Evolutionary conservation across 2,329 filamentous ascomycete species (phyloP), one percentile per base, ranked within the genome.

Genomic region (Apiospora marii): DNA sequence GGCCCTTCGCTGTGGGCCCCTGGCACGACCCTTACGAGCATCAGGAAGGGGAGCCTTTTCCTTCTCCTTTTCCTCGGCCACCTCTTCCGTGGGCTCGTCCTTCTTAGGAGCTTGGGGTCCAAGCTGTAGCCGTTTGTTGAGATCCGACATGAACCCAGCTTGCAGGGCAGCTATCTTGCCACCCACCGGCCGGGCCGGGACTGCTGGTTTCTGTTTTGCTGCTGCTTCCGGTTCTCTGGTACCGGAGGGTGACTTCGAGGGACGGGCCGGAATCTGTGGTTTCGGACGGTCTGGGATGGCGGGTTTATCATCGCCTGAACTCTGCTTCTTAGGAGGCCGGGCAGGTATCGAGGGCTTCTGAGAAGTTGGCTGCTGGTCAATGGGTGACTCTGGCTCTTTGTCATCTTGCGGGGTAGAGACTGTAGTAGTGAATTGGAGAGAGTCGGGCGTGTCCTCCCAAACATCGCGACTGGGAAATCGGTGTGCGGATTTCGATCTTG

Each of bases 371-470:
- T 41, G 58, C 58, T 64, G 58, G 3, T 84, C 75, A 77, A 79
- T 74, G 76, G 82, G 75, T 76, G 82, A 79, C 67, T 82, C 84
- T 68, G 84, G 82, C 37, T 80, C 81, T 41, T 80, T 81, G 34
- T 82, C 83, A 74, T 88, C 84, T 3, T 88, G 73, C 41, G 84
- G 89, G 34, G 81, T 86, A 58, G 82, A 86, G 69, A 97, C 91
- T 0, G 92, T 95, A 0, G 95, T 93, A 78, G 95, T 91, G 27
- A 97, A 88, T 75, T 93, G 88, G 72, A 93, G 89, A 78, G 94
- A 96, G 77, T 97, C 94, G 1, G 96, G 96, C 0, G 90, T 92
- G 81, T 98, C 96, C 84, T 98, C 96, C 96, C 96, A 98, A 58
- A 98, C 91, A 82, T 98, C 96, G 71, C 91, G 91, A 80, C 95